phyloP scores from a whole-genome alignment of 192 early-diverging fungal species.

The Spizellomyces sp. region DNA sequence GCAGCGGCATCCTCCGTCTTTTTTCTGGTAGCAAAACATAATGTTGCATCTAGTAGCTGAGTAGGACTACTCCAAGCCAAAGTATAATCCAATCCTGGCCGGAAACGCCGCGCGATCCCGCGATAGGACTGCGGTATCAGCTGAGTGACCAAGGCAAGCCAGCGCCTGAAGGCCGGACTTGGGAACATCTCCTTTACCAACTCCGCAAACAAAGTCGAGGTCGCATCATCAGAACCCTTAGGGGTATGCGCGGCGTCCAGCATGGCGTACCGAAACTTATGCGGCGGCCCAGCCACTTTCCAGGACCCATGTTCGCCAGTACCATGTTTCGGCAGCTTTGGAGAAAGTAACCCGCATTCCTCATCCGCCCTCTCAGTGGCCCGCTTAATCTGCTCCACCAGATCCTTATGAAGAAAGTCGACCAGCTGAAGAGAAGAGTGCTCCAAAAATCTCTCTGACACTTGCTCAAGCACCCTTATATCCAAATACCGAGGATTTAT shows the following conservation, averaged over 20 bases:
- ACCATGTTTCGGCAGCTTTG: slow-evolving; percentile 53
- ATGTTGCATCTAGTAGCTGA: slow-evolving; percentile 66
- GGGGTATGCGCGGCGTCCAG: slow-evolving; percentile 34
- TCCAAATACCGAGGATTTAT: slow-evolving; percentile 71
- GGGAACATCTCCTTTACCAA: slow-evolving; percentile 53
- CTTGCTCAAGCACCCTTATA: slow-evolving; percentile 45
- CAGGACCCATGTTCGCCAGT: slow-evolving; percentile 59
- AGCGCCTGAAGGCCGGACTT: slow-evolving; percentile 59
- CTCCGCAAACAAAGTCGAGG: slow-evolving; percentile 34
- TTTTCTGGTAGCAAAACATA: slow-evolving; percentile 52
- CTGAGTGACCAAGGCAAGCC: slow-evolving; percentile 60
- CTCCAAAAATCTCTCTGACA: slow-evolving; percentile 65
- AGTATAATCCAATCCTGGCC: slow-evolving; percentile 81
- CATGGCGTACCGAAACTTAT: slow-evolving; percentile 63
- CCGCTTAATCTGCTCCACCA: slow-evolving; percentile 38
- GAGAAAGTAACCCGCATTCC: slow-evolving; percentile 43
- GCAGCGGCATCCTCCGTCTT: slow-evolving; percentile 27
- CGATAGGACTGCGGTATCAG: slow-evolving; percentile 47
- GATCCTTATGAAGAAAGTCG: slow-evolving; percentile 57
- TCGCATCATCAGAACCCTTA: neutral
- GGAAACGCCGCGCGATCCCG: slow-evolving; percentile 68
- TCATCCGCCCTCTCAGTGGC: slow-evolving; percentile 47
- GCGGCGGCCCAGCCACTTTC: slow-evolving; percentile 64
- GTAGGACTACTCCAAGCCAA: slow-evolving; percentile 60
- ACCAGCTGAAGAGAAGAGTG: slow-evolving; percentile 69